Conservation (phyloP, 1,284 basidiomycete species). For the Fomitopsis palustris region DNA sequence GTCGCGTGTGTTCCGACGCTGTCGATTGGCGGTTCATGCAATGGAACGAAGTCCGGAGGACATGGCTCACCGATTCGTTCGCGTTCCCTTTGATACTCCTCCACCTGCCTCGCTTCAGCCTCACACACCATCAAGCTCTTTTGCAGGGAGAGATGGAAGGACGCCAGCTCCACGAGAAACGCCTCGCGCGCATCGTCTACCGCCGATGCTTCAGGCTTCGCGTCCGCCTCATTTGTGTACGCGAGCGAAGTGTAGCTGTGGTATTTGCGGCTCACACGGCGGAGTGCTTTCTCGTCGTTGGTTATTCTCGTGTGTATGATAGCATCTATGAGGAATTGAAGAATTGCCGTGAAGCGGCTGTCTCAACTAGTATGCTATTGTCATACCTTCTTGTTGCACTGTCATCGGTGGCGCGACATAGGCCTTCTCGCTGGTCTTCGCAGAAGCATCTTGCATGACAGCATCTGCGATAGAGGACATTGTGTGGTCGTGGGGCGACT, state of each 20-base stretch:
- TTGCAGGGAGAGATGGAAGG: conserved; percentile 68
- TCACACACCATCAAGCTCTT: conserved; percentile 79
- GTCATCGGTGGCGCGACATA: conserved; percentile 44
- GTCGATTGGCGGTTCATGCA: conserved; percentile 10
- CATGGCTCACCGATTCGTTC: conserved; percentile 59
- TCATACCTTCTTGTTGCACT: conserved; percentile 64
- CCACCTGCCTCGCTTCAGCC: conserved; percentile 76
- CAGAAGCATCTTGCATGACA: background rate
- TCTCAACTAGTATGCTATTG: conserved; percentile 10
- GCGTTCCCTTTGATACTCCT: conserved; percentile 71
- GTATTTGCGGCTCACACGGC: conserved; percentile 75
- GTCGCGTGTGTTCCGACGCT: conserved; percentile 68
- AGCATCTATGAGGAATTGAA: conserved; percentile 45
- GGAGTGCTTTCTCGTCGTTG: conserved; percentile 58
- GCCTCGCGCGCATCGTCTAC: conserved; percentile 73
- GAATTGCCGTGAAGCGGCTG: conserved; percentile 17
- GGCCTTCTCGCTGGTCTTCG: background rate
- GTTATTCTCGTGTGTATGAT: conserved; percentile 75
- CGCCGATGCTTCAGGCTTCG: conserved; percentile 32
- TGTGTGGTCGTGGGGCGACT: background rate
- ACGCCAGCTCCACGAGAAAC: conserved; percentile 70
- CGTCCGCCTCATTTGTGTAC: conserved; percentile 43
- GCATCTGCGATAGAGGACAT: background rate
- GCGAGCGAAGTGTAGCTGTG: conserved; percentile 64
- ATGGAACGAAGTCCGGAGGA: conserved; percentile 1